Base-by-base conservation (phyloP, 164 flowering plant species). In the Paratinospora sagittata region DNA sequence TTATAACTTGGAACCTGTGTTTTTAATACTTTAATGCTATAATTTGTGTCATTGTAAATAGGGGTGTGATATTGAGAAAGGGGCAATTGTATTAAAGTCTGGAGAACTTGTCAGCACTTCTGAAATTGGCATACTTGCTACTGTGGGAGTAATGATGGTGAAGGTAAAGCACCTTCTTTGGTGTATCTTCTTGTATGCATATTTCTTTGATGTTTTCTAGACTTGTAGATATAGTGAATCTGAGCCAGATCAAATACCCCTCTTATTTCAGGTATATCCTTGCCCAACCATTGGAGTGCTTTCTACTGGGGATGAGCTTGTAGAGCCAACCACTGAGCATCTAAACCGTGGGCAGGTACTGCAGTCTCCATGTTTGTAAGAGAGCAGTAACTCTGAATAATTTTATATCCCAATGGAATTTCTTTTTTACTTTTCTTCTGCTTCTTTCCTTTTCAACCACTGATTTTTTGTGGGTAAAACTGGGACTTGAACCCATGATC, bases 291-390 rank as follows among this genome's bases (percentile, higher is more conserved):
- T 95, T 76, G 98, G 87, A n/a, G 97, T 95, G 73, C 91, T 95
- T 77, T 95, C 98, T 58, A 88, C 97, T 1, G 98, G 98, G 19
- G 98, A 95, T 83, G 98, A 95, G 77, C 94, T 95, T 70, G 92
- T 90, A 34, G 97, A 90, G 76, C 93, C 98, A 64, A 79, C 84
- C 58, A 82, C 82, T 33, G 77, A 45, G 65, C n/a, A 47, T 78
- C 77, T 95, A 75, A 74, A 79, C 74, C 91, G 88, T 85, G 98
- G 98, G 34, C 97, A 95, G 97, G 97, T 95, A 86, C 26, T 63
- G 43, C 49, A 61, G 62, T 84, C 26, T 63, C 37, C 49, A 61
- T 64, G 7, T 41, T 66, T 33, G 37, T 75, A 62, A 64, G 21
- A 55, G 27, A 70, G 19, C 39, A 49, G 17, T 27, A 70, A 57